phyloP scores from a whole-genome alignment of 352 stramenopile species.

The Phytopythium montanum region DNA sequence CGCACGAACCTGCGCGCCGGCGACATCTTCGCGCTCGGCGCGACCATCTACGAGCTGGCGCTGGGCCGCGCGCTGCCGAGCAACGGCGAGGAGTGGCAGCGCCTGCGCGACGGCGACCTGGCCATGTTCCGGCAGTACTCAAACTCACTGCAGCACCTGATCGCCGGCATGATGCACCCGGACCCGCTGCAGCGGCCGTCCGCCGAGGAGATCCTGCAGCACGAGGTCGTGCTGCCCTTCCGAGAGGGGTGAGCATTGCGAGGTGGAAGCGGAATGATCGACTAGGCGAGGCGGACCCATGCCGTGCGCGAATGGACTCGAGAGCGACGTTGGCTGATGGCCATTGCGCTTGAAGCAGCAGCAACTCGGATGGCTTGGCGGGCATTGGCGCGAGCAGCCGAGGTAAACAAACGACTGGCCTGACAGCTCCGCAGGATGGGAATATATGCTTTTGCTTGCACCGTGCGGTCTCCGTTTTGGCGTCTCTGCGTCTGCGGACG shows the following conservation, averaged over 20 bases:
- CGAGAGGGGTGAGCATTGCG: conserved; percentile 11
- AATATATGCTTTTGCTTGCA: no score
- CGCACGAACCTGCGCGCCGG: conserved; percentile 68
- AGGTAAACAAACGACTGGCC: no score
- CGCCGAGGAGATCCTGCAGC: conserved; percentile 81
- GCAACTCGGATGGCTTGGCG: conserved; percentile 13
- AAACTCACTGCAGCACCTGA: conserved; percentile 84
- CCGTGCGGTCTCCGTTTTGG: no score
- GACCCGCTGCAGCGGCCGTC: conserved; percentile 77
- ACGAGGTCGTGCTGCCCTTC: conserved; percentile 76
- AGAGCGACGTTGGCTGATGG: background rate
- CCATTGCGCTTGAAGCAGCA: no score
- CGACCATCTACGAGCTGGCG: conserved; percentile 82
- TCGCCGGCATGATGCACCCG: conserved; percentile 85
- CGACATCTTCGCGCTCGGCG: conserved; percentile 83
- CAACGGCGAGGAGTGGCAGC: conserved; percentile 82
- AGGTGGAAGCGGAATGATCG: background rate
- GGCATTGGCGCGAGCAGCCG: conserved; percentile 23
- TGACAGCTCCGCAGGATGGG: no score
- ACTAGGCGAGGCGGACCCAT: no score
- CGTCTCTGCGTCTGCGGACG: no score
- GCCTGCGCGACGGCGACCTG: conserved; percentile 82
- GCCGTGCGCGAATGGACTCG: conserved; percentile 1
- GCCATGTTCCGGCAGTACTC: conserved; percentile 84
- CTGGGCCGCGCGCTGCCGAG: conserved; percentile 61